phyloP scores from a whole-genome alignment of 2,329 filamentous ascomycete species.

The Exophiala xenobiotica region DNA sequence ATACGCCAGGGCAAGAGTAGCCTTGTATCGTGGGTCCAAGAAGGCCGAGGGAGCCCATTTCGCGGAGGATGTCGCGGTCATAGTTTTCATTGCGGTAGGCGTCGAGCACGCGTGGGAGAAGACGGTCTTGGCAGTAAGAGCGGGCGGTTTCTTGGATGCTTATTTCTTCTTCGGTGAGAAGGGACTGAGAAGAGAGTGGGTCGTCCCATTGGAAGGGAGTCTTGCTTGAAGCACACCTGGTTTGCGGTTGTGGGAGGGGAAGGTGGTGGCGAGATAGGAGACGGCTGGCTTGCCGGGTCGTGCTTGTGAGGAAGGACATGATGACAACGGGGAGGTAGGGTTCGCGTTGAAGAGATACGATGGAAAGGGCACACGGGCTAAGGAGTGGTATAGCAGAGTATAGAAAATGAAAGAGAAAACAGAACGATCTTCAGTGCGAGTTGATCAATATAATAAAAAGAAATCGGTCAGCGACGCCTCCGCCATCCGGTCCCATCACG shows the following conservation, averaged over 20 bases:
- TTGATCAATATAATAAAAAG: background rate
- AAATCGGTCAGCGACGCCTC: background rate
- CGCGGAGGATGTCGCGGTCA: slow-evolving; percentile 77
- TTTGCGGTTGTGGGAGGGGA: too few relatives aligned
- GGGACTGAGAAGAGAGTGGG: slow-evolving; percentile 69
- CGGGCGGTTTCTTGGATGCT: slow-evolving; percentile 88
- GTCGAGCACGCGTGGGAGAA: slow-evolving; percentile 82
- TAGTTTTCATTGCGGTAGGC: slow-evolving; percentile 84
- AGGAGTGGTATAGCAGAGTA: too few relatives aligned
- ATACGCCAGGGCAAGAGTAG: slow-evolving; percentile 83
- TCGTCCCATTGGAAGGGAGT: slow-evolving; percentile 83
- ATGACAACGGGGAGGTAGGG: background rate
- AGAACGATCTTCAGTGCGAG: background rate
- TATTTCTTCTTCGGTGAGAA: slow-evolving; percentile 85
- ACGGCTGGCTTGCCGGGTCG: background rate
- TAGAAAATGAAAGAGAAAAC: background rate
- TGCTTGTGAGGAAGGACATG: background rate
- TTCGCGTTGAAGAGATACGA: too few relatives aligned
- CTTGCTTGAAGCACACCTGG: slow-evolving; percentile 13
- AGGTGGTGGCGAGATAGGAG: too few relatives aligned
- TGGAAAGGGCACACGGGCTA: too few relatives aligned
- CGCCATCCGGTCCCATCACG: too few relatives aligned
- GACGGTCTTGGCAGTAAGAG: slow-evolving; percentile 85
- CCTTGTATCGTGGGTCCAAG: slow-evolving; percentile 84
- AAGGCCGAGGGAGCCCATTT: slow-evolving; percentile 88